Evolutionary conservation across 805 yeast species (phyloP).

Genomic region (Myxozyma geophila): DNA sequence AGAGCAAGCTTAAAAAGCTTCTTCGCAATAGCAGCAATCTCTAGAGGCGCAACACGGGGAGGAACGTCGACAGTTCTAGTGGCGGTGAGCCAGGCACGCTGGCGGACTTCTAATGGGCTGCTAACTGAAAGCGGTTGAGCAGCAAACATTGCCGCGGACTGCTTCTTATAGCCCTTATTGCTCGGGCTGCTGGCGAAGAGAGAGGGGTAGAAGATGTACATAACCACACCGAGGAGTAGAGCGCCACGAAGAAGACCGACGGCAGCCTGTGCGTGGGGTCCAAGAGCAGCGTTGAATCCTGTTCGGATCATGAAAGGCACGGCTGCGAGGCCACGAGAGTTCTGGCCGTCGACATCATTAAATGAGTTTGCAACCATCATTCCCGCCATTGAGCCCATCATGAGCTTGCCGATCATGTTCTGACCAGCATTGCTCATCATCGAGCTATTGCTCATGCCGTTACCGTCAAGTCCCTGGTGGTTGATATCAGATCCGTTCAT

Average conservation of each 20-base stretch:
- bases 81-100: constrained; percentile 41
- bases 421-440: constrained; percentile 17
- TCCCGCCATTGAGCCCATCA: constrained; percentile 49
- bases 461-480: constrained; percentile 5
- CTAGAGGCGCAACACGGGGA: constrained; percentile 24
- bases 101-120: constrained; percentile 35
- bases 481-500: constrained; percentile 12
- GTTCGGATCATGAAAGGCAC: constrained; percentile 38
- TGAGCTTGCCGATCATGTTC: constrained; percentile 40
- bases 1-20: constrained; percentile 35
- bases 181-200: constrained; percentile 24
- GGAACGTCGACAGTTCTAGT: constrained; percentile 40
- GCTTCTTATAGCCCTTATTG: constrained; percentile 25
- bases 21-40: constrained; percentile 21
- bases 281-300: constrained; percentile 19
- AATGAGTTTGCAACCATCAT: constrained; percentile 42
- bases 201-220: constrained; percentile 41
- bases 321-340: constrained; percentile 43
- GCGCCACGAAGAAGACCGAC: constrained; percentile 37
- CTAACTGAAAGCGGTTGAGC: constrained; percentile 20
- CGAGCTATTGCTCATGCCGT: not conserved
- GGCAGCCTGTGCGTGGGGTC: constrained; percentile 29
- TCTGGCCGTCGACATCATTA: constrained; percentile 32
- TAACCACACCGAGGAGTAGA: constrained; percentile 42
- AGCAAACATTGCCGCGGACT: constrained; percentile 6